Percentiles rank a stretch among this genome's conserved stretches.
These are phyloP conservation scores for Neonothopanus nambi DNA, from an alignment of 1,284 basidiomycete species.

Conservation along the genomic window DNA sequence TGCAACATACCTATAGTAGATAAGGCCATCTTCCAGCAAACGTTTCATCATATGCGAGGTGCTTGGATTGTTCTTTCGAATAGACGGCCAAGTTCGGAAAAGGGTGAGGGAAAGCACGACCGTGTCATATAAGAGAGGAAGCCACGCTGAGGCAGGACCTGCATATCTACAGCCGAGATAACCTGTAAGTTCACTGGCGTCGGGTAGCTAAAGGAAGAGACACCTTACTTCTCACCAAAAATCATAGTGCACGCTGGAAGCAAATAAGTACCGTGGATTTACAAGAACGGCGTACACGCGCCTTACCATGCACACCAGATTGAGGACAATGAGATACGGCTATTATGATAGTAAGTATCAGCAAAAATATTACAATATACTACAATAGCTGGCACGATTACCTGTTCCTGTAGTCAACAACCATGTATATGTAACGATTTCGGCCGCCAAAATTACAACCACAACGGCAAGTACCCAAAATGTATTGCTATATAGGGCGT, in stretches of 20 bases:
- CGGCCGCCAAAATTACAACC: constrained; percentile 35
- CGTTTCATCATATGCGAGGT: constrained; percentile 43
- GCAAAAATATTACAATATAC: no score
- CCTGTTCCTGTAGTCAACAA: constrained; percentile 43
- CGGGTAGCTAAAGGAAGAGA: neutral
- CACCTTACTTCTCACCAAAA: constrained; percentile 26
- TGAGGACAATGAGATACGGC: no score
- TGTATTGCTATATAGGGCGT: constrained; percentile 44
- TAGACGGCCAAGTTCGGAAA: constrained; percentile 41
- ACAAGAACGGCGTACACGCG: no score
- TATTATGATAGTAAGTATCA: no score
- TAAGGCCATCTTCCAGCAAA: constrained; percentile 51
- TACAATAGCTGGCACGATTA: no score
- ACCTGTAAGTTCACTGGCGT: neutral
- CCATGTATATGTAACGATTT: constrained; percentile 48
- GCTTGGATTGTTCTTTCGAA: constrained; percentile 27
- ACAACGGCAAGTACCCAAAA: constrained; percentile 37
- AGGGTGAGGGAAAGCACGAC: constrained; percentile 50
- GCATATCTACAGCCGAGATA: constrained; percentile 26
- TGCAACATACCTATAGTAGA: constrained; percentile 49
- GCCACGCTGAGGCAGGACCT: constrained; percentile 53
- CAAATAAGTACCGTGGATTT: no score
- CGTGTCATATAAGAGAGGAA: constrained; percentile 56
- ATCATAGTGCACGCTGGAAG: constrained; percentile 55
- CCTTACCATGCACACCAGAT: no score